Percentiles rank a stretch among this genome's conserved stretches.
phyloP scores from a whole-genome alignment of 1,284 basidiomycete species.

The Tylopilus sp. region DNA sequence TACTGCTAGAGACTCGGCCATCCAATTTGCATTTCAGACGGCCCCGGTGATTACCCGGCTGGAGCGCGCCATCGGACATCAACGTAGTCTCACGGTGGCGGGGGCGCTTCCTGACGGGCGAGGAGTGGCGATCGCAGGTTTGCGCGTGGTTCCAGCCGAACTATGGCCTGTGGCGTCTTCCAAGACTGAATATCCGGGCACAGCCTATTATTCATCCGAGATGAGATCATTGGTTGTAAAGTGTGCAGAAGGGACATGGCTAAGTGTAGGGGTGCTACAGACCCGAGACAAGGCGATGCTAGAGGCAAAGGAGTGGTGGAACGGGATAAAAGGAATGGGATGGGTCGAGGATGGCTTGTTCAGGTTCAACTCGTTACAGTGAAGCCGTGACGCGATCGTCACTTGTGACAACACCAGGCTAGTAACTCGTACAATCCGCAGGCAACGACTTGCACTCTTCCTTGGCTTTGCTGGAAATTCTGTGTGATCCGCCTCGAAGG shows the following conservation, averaged over 20 bases:
- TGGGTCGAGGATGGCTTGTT: slow-evolving; percentile 18
- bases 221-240: slow-evolving; percentile 19
- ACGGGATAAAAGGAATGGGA: slow-evolving; percentile 32
- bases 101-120: slow-evolving; percentile 42
- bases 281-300: slow-evolving; percentile 33
- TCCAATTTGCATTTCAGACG: slow-evolving; percentile 56
- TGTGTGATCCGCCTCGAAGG: slow-evolving; percentile 18
- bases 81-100: slow-evolving; percentile 39
- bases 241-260: slow-evolving; percentile 24
- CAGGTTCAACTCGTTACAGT: slow-evolving; percentile 5
- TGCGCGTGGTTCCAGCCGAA: slow-evolving; percentile 14
- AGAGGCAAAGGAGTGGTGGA: slow-evolving; percentile 35
- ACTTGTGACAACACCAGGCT: slow-evolving; percentile 18
- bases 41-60: slow-evolving; percentile 54
- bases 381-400: slow-evolving; percentile 11
- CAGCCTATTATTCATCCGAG: slow-evolving; percentile 18
- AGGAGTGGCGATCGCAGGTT: slow-evolving; percentile 28
- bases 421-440: not conserved
- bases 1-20: slow-evolving; percentile 39
- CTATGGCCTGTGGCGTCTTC: not conserved
- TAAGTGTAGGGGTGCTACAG: slow-evolving; percentile 27
- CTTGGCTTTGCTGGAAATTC: slow-evolving; percentile 10
- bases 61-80: slow-evolving; percentile 56
- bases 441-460: slow-evolving; percentile 2
- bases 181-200: slow-evolving; percentile 8